Conservation (phyloP, 768 basidiomycete species). For the Auricularia auricula-judae region DNA sequence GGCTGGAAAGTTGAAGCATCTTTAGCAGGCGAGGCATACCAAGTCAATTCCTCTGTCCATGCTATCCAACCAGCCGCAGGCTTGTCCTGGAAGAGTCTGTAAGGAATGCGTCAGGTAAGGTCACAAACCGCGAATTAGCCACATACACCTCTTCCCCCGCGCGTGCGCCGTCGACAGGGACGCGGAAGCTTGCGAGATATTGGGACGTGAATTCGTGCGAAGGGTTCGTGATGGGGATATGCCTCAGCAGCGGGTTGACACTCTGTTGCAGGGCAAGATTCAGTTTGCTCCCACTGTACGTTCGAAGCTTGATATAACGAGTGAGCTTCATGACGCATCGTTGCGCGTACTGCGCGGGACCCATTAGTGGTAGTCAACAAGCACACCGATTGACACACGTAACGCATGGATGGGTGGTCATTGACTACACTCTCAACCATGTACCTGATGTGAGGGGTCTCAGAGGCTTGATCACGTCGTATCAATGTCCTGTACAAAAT, state of each 20-base stretch:
- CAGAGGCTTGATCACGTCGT: conserved; percentile 46
- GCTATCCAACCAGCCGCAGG: conserved; percentile 58
- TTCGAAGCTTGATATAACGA: conserved; percentile 72
- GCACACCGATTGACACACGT: conserved; percentile 6
- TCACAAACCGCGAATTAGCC: background rate
- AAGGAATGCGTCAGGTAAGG: background rate
- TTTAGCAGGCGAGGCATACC: conserved; percentile 38
- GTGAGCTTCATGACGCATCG: conserved; percentile 68
- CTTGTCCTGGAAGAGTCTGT: conserved; percentile 46
- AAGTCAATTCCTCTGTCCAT: conserved; percentile 36
- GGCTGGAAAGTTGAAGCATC: conserved; percentile 41
- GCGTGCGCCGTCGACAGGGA: conserved; percentile 30
- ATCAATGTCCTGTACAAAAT: conserved; percentile 39
- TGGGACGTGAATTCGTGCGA: conserved; percentile 41
- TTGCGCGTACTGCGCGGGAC: conserved; percentile 44
- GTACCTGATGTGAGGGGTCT: conserved; percentile 23
- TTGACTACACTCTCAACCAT: conserved; percentile 43
- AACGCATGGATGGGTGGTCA: conserved; percentile 49
- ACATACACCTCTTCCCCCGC: conserved; percentile 36
- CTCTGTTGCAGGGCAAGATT: conserved; percentile 52
- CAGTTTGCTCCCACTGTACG: conserved; percentile 42
- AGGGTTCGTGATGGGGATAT: conserved; percentile 34
- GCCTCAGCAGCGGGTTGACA: conserved; percentile 54
- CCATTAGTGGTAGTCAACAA: background rate
- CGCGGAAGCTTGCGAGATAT: conserved; percentile 45